Evolutionary conservation across 805 yeast genomes (phyloP), one percentile per base, ranked within the genome.

Genomic region (Wickerhamiella bombiphila): DNA sequence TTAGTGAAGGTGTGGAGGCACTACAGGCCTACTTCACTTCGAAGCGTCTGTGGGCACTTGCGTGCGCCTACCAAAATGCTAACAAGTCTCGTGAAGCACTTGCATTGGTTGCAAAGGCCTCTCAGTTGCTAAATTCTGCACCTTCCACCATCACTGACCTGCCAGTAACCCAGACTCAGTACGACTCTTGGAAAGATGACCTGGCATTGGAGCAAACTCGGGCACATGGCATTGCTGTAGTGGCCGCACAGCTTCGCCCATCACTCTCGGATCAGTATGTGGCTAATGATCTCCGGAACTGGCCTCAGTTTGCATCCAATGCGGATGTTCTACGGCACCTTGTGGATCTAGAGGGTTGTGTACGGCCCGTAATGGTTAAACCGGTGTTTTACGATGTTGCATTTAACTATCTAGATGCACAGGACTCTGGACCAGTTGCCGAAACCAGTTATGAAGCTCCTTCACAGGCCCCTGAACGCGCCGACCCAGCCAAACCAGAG

Each of bases 321-420:
- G n/a, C 20, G 7, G 36, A 39, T 15, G 36, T 48, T 7, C n/a
- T 30, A n/a, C 5, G 22, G 18, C 11, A 30, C 5, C 42, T 59
- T 16, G 65, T 54, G 9, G 55, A 58, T 36, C 42, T 61, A 15
- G 50, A 54, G 3, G 50, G 56, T 9, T 46, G 50, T n/a, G 35
- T 83, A 29, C 62, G 60, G 44, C 80, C 93, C 1, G 72, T 80
- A 1, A 68, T 74, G 37, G 71, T 77, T 40, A 88, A 91, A 58
- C 95, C 98, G 0, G 93, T 85, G 7, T 69, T 86, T 51, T 91
- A 83, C 51, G 98, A 88, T 55, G 65, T 82, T 46, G 97, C 93
- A 0, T 86, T 66, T 64, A 86, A 85, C 55, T 85, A 80, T 52
- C 69, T 86, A 37, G 64, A 66, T 25, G 76, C n/a, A n/a, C n/a